These are phyloP conservation scores for Dendrocalamus latiflorus DNA, from an alignment of 202 grass and related monocot species.

Conservation along the genomic window DNA sequence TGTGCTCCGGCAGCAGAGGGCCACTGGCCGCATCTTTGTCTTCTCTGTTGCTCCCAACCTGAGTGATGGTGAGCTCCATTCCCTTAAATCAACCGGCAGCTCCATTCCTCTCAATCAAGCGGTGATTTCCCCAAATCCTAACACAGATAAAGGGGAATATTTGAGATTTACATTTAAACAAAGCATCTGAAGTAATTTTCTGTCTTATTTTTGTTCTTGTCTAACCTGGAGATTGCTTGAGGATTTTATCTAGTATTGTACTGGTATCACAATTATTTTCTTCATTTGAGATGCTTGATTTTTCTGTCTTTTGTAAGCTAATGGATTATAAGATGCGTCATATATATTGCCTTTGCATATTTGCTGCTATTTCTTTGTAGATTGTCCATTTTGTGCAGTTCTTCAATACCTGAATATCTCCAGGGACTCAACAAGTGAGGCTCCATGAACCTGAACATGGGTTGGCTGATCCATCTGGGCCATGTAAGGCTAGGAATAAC, in stretches of 20 bases:
- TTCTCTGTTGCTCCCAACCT: neutral
- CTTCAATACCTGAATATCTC: slow-evolving; percentile 33
- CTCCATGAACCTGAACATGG: slow-evolving; percentile 30
- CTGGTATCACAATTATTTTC: slow-evolving; percentile 4
- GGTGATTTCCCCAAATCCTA: neutral
- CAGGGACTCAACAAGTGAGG: slow-evolving; percentile 34
- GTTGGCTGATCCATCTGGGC: slow-evolving; percentile 32
- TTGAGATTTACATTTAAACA: neutral
- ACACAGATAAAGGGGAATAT: neutral
- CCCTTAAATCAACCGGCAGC: no score
- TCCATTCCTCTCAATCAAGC: slow-evolving; percentile 8
- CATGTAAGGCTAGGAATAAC: no score
- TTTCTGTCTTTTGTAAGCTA: neutral
- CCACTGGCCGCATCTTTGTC: neutral
- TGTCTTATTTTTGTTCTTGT: neutral
- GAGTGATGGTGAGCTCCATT: neutral
- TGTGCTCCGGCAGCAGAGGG: neutral
- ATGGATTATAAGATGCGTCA: slow-evolving; percentile 5
- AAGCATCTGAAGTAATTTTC: slow-evolving; percentile 17
- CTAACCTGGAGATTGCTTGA: slow-evolving; percentile 2
- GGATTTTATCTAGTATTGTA: neutral
- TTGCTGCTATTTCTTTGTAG: slow-evolving; percentile 24
- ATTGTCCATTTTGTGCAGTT: no score
- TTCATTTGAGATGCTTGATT: slow-evolving; percentile 1
- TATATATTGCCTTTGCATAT: neutral